Percentiles rank a stretch among this genome's conserved stretches.
phyloP scores from a whole-genome alignment of 208 protist species.

The Trypanosoma cruzi region DNA sequence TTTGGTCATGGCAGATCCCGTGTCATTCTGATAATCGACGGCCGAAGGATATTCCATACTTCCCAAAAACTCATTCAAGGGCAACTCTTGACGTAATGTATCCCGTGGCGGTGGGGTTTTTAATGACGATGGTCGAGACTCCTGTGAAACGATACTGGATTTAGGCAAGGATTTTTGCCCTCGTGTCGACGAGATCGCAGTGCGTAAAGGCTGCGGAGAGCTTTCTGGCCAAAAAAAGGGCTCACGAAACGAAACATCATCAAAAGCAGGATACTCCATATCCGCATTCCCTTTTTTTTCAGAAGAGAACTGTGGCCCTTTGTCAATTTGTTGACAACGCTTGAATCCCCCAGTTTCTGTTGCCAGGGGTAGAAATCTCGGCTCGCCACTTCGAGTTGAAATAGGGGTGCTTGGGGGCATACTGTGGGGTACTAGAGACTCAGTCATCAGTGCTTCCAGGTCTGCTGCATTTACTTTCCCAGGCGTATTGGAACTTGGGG shows the following conservation, averaged over 20 bases:
- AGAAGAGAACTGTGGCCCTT: background rate
- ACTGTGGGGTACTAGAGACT: background rate
- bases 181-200: background rate
- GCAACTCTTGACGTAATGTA: background rate
- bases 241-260: slow-evolving; percentile 2
- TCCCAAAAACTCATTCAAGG: slow-evolving; percentile 16
- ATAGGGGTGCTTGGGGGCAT: background rate
- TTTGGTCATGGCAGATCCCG: slow-evolving; percentile 9
- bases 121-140: slow-evolving; percentile 3
- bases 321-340: background rate
- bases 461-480: slow-evolving; percentile 10
- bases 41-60: slow-evolving; percentile 31
- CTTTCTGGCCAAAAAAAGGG: slow-evolving; percentile 9
- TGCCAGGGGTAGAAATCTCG: too few species aligned
- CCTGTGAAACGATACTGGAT: background rate
- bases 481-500: background rate
- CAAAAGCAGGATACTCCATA: slow-evolving; percentile 19
- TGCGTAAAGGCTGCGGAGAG: background rate
- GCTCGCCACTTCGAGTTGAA: background rate
- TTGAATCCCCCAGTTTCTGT: too few species aligned
- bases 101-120: background rate
- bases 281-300: slow-evolving; percentile 6
- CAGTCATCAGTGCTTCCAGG: slow-evolving; percentile 17
- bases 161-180: slow-evolving; percentile 5
- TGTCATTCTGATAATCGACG: slow-evolving; percentile 19